phyloP scores from a whole-genome alignment of 208 protist genomes.

The Trypanosoma avium region DNA sequence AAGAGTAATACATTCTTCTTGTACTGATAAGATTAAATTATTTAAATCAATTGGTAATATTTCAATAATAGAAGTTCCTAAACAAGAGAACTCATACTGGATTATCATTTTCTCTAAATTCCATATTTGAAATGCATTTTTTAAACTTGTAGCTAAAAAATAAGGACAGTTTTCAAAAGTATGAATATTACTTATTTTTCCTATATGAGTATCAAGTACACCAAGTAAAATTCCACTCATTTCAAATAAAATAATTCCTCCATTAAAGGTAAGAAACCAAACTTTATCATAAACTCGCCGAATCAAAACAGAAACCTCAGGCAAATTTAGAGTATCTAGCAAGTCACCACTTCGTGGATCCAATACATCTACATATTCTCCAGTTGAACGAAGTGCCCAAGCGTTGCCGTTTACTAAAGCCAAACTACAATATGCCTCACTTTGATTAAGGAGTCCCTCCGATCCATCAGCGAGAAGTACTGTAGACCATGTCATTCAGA shows the following conservation, averaged over 20 bases:
- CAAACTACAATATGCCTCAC: conserved; percentile 11
- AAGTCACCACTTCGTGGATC: conserved; percentile 15
- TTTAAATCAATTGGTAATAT: conserved; percentile 3
- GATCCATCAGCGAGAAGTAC: conserved; percentile 24
- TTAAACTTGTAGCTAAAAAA: conserved; percentile 23
- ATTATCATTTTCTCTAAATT: conserved; percentile 2
- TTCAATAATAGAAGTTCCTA: conserved; percentile 1
- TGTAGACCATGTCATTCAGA: conserved; percentile 5
- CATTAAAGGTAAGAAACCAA: conserved; percentile 12
- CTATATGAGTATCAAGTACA: conserved; percentile 4
- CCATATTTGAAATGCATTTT: conserved; percentile 19
- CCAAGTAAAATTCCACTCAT: conserved; percentile 17
- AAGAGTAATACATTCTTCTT: conserved; percentile 12
- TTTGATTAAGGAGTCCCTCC: background rate
- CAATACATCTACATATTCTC: conserved; percentile 15
- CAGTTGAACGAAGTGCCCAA: conserved; percentile 22
- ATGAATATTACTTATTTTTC: background rate
- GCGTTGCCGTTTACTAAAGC: background rate
- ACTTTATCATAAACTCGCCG: background rate
- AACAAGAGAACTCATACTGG: conserved; percentile 5
- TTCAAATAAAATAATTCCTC: conserved; percentile 14
- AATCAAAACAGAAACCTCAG: conserved; percentile 7
- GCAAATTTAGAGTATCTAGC: conserved; percentile 15
- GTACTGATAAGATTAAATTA: background rate
- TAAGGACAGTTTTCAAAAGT: conserved; percentile 9